These are phyloP conservation scores for Naganishia albida DNA, from an alignment of 1,284 basidiomycete genomes.

Conservation along the genomic window DNA sequence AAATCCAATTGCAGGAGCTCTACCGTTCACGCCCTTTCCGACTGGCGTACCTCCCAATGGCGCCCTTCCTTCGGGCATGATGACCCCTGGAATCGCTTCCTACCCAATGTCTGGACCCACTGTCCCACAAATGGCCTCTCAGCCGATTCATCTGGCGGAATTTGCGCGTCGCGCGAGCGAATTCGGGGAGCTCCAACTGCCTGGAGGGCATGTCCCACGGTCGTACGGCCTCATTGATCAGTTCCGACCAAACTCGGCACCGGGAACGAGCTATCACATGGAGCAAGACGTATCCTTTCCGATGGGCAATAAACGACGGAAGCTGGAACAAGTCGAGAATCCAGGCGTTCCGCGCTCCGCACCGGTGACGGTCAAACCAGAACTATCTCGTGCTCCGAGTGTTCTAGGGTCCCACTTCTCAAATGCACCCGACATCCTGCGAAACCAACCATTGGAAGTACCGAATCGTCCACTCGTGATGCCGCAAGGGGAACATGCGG, in stretches of 20 bases:
- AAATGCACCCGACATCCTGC: not conserved
- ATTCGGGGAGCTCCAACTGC: not conserved
- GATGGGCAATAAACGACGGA: slow-evolving; percentile 10
- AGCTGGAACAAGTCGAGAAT: not conserved
- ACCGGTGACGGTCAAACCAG: slow-evolving; percentile 4
- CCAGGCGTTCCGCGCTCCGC: not conserved
- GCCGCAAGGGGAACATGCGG: not conserved
- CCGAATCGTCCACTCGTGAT: not conserved
- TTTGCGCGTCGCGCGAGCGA: not conserved
- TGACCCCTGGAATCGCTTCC: not conserved
- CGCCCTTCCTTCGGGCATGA: not conserved
- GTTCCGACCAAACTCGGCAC: slow-evolving; percentile 1
- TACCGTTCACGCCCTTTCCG: slow-evolving; percentile 1
- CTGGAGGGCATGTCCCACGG: not conserved
- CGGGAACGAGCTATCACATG: not conserved
- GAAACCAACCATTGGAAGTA: not conserved
- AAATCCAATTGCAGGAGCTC: not conserved
- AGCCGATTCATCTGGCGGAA: not conserved
- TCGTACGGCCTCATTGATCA: not conserved
- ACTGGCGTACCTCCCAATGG: not conserved
- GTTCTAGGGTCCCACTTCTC: not conserved
- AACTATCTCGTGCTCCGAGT: slow-evolving; percentile 3
- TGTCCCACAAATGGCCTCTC: not conserved
- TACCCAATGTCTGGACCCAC: not conserved
- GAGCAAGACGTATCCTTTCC: slow-evolving; percentile 1